Conservation (phyloP, 1,284 basidiomycete genomes). For the Limonomyces culmigenus region DNA sequence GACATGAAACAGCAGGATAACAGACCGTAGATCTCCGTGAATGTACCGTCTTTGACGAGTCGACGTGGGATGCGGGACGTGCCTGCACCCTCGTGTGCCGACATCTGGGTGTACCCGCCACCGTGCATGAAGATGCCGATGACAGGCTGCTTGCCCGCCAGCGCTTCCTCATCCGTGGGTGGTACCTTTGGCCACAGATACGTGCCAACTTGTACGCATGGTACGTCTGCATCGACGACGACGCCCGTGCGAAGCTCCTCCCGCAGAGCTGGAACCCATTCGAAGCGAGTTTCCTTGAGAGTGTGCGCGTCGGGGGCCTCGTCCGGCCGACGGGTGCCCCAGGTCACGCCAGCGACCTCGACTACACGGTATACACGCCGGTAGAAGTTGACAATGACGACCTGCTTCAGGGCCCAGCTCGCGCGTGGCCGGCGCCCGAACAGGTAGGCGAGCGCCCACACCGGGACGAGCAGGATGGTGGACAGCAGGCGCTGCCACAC, state of each 20-base stretch:
- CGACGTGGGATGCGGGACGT: slow-evolving; percentile 30
- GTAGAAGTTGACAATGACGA: slow-evolving; percentile 27
- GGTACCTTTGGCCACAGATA: slow-evolving; percentile 26
- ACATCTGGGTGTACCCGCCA: slow-evolving; percentile 38
- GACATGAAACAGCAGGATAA: not conserved
- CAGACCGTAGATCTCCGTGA: slow-evolving; percentile 23
- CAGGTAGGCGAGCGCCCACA: slow-evolving; percentile 25
- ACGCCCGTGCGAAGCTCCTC: slow-evolving; percentile 22
- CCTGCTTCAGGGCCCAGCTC: slow-evolving; percentile 29
- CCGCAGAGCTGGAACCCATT: slow-evolving; percentile 26
- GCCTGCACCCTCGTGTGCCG: slow-evolving; percentile 27
- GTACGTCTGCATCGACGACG: slow-evolving; percentile 19
- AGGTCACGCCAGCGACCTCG: slow-evolving; percentile 21
- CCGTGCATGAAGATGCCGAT: slow-evolving; percentile 34
- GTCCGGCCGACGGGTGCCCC: slow-evolving; percentile 27
- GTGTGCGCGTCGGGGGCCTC: slow-evolving; percentile 12
- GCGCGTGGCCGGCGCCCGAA: slow-evolving; percentile 26
- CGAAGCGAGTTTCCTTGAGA: slow-evolving; percentile 26
- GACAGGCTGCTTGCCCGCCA: slow-evolving; percentile 6
- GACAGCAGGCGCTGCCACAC: slow-evolving; percentile 27
- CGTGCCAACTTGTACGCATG: slow-evolving; percentile 25
- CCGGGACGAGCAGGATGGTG: slow-evolving; percentile 24
- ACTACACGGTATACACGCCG: not conserved
- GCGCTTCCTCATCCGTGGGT: not conserved
- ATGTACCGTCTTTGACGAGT: slow-evolving; percentile 19